Conservation (phyloP, 2,329 filamentous ascomycete genomes). For the Calonectria henricotiae region DNA sequence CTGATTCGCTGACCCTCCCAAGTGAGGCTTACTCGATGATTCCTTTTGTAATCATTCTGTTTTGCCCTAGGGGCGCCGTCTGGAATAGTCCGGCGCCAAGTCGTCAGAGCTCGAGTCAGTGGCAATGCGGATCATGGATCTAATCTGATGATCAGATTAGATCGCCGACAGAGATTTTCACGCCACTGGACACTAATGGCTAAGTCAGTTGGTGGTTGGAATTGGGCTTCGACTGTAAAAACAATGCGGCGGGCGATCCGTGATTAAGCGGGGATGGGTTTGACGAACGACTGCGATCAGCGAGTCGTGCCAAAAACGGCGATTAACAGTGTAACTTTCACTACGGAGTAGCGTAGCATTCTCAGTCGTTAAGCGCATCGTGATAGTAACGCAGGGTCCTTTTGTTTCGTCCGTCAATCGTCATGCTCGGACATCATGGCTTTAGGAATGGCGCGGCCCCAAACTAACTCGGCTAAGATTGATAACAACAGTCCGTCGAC, state of each 20-base stretch:
- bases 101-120: conserved; percentile 8
- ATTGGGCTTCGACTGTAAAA: conserved; percentile 4
- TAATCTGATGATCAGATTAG: conserved; percentile 24
- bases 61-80: neutral
- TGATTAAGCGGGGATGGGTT: neutral
- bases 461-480: neutral
- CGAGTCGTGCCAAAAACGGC: conserved; percentile 12
- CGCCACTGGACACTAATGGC: neutral
- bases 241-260: neutral
- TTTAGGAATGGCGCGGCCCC: neutral
- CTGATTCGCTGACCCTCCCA: neutral
- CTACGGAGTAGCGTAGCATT: neutral
- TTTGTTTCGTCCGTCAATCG: neutral
- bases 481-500: neutral
- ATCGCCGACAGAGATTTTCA: neutral
- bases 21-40: neutral
- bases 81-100: neutral
- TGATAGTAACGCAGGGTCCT: neutral
- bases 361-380: conserved; percentile 5
- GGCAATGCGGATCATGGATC: neutral
- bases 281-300: conserved; percentile 6
- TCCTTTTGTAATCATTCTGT: neutral
- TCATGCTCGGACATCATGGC: neutral
- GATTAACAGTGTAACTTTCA: neutral
- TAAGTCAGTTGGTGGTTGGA: neutral